These are phyloP conservation scores for Kurtzmaniella natalensis DNA, from an alignment of 1,139 yeast species.

Conservation along the genomic window DNA sequence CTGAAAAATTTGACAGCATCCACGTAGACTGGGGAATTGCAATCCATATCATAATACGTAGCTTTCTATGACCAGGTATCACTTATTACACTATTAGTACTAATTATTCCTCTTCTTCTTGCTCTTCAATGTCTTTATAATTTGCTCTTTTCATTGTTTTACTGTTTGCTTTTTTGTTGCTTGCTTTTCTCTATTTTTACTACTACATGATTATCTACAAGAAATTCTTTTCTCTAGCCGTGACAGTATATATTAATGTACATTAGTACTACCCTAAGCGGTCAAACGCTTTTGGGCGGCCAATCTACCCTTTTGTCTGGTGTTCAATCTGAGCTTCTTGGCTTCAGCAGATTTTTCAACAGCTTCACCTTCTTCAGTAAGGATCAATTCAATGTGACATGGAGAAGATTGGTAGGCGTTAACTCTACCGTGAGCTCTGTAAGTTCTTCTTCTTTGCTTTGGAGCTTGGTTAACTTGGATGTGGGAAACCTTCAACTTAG, in stretches of 20 bases:
- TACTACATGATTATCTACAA: too few species aligned
- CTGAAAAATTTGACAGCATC: too few species aligned
- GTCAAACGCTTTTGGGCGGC: conserved; percentile 70
- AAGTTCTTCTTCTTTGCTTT: conserved; percentile 99
- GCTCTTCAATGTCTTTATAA: too few species aligned
- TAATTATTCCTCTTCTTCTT: too few species aligned
- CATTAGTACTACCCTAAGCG: conserved; percentile 15
- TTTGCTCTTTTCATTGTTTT: too few species aligned
- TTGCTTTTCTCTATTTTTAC: too few species aligned
- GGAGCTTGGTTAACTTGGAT: conserved; percentile 99
- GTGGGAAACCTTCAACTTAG: conserved; percentile 92
- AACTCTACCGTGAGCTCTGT: conserved; percentile 99
- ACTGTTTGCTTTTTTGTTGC: too few species aligned
- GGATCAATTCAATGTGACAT: conserved; percentile 96
- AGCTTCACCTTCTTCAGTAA: conserved; percentile 92
- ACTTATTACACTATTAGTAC: too few species aligned
- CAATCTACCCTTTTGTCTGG: conserved; percentile 93
- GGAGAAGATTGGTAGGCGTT: conserved; percentile 98
- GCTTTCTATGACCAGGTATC: too few species aligned
- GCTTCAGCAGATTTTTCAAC: conserved; percentile 91
- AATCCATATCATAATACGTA: too few species aligned
- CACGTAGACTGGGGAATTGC: too few species aligned
- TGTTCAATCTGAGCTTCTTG: conserved; percentile 73
- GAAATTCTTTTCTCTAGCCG: conserved; percentile 5
- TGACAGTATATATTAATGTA: conserved; percentile 8